phyloP scores from a whole-genome alignment of 2,329 filamentous ascomycete genomes.

The Alternaria brassicae region DNA sequence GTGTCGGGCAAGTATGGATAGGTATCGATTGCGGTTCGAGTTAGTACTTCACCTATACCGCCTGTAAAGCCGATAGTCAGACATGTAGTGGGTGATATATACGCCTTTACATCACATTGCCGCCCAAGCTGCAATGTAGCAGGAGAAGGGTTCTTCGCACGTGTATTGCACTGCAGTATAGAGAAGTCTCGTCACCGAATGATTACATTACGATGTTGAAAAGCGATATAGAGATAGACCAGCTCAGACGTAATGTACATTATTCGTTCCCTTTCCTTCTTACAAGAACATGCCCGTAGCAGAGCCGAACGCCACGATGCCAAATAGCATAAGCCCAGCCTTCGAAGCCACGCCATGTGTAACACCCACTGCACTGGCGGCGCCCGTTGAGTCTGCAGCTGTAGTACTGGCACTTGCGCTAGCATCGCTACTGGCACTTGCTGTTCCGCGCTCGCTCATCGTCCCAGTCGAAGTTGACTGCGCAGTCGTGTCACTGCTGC shows the following conservation, averaged over 20 bases:
- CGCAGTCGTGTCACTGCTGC: constrained; percentile 5
- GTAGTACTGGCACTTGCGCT: not conserved
- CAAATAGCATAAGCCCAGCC: constrained; percentile 14
- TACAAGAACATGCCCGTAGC: constrained; percentile 19
- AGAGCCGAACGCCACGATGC: constrained; percentile 13
- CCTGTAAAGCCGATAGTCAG: too few relatives aligned
- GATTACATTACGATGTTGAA: not conserved
- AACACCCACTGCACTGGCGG: constrained; percentile 3
- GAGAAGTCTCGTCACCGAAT: not conserved
- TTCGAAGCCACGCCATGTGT: constrained; percentile 10
- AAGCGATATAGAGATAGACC: not conserved
- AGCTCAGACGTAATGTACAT: not conserved
- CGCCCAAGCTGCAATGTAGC: too few relatives aligned
- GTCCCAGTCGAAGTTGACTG: not conserved
- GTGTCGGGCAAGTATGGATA: too few relatives aligned
- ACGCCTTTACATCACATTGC: too few relatives aligned
- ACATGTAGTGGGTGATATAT: too few relatives aligned
- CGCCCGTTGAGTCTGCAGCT: constrained; percentile 1
- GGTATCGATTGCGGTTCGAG: too few relatives aligned
- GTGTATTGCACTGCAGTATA: too few relatives aligned
- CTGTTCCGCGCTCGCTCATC: constrained; percentile 2
- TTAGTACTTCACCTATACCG: too few relatives aligned
- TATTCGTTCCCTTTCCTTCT: not conserved
- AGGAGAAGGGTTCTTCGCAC: too few relatives aligned
- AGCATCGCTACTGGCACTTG: not conserved